Evolutionary conservation across 2,329 filamentous ascomycete species (phyloP), one percentile per base, ranked within the genome.

Genomic region (Didymella glomerata): DNA sequence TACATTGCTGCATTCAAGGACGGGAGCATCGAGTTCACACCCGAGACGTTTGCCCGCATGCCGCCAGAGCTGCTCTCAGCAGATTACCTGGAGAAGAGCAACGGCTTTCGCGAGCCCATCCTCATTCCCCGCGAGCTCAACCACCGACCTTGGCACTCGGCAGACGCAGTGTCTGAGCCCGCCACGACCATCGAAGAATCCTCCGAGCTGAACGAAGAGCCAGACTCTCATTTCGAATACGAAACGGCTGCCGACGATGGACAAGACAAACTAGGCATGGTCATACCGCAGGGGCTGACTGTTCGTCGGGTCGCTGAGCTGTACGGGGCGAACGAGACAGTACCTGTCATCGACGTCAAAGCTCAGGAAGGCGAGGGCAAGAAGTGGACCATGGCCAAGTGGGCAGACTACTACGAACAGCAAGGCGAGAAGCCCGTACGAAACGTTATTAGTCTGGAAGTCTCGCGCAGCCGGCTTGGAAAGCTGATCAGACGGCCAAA

Each of bases 271-370:
- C 77, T 90, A 24, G 88, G 86, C 64, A 90, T 90, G 88, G 85
- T 90, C 25, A 88, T 90, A 62, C 88, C 88, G 2, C 78, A 84
- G 63, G 83, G 83, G 30, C 77, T 90, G 44, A 90, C 86, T 1
- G 87, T 90, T 28, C 83, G 85, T 28, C 80, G 83, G 50, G 87
- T 90, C 22, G 84, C 85, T 42, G 85, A 90, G 63, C 78, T 90
- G 27, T 88, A 88, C 63, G 88, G 88, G 0, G 82, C 82, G 4
- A 84, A 87, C 44, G 85, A 87, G 68, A 81, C 82, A 44, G 81
- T 89, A 8, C 86, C 88, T 57, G 87, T 90, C 30, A 89, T 90
- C 53, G 87, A 90, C 71, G 88, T 90, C 60, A 89, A 90, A 68
- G 86, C 86, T 9, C 88, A 90, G 65, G 86, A 88, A 66, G 86